Evolutionary conservation across 2,329 filamentous ascomycete genomes (phyloP), one percentile per base, ranked within the genome.

Genomic region (Neurospora crassa): DNA sequence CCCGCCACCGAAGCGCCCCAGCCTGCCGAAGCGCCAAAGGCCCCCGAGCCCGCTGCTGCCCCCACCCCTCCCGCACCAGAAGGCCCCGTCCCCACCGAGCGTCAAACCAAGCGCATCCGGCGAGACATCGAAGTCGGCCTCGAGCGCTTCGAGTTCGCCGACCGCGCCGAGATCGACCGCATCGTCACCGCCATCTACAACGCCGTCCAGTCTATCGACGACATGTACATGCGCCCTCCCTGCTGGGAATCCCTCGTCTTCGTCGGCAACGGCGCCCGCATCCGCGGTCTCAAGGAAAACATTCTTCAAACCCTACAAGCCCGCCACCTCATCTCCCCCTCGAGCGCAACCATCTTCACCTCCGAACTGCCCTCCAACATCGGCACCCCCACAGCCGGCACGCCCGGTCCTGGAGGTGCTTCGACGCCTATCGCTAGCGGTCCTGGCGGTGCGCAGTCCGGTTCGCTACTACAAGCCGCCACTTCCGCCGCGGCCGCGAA

Each of bases 351-450:
- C 59, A 98, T 98, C 78, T 98, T 98, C 85, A 97, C 94, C 43
- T 97, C 94, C 29, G 96, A 99, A 81, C 89, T 98, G 45, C 96
- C 96, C 8, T 97, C 94, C 10, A 95, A 96, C 81, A 88, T 97
- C 79, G 94, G 92, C 40, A 98, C 96, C 0, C 96, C 96, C 1
- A 87, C 91, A 4, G 53, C 53, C 12, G 94, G 93, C 24, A 98
- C 95, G 0, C 92, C 2, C 86, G 83, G 76, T 87, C 83, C 74
- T 87, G 84, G 34, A 29, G 29, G 79, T 84, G 80, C 78, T 90
- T 78, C 73, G 70, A 41, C 34, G 85, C 81, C 69, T 84, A 86
- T 70, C 85, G 86, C 79, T 87, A 89, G 82, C 84, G 88, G 74
- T 84, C 81, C 71, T 81, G 74, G 7, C 76, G 79, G 71, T 81